Evolutionary conservation across 2,329 filamentous ascomycete genomes (phyloP).

Genomic region (Ophiostoma novo-ulmi): DNA sequence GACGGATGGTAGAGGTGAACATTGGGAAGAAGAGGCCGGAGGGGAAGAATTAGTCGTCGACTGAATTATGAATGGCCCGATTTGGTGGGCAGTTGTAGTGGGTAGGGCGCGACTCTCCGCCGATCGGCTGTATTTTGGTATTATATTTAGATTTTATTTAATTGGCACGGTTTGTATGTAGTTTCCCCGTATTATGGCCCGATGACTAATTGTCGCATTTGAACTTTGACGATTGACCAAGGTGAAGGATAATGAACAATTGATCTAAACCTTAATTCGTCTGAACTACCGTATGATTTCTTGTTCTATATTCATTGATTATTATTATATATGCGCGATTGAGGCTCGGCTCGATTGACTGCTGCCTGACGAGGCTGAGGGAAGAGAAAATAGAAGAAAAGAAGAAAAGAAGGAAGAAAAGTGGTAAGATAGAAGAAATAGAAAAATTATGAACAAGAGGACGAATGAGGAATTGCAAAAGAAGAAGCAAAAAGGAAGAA

Average conservation of each 20-base stretch:
- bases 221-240: not conserved
- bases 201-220: not conserved
- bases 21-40: not conserved
- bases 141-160: not conserved
- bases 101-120: not conserved
- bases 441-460: not conserved
- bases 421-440: not conserved
- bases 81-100: conserved; percentile 4
- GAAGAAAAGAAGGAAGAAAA: not conserved
- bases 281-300: not conserved
- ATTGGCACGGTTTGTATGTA: not conserved
- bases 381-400: not conserved
- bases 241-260: not conserved
- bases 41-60: not conserved
- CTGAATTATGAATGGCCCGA: not conserved
- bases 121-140: not conserved
- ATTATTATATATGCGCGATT: not conserved
- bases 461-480: not conserved
- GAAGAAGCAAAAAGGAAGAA: not conserved
- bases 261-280: not conserved
- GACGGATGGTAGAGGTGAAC: not conserved
- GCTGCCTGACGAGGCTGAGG: conserved; percentile 14
- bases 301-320: not conserved
- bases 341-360: not conserved
- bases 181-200: not conserved